phyloP scores from a whole-genome alignment of 352 stramenopile species.

The Pythium apleroticum region DNA sequence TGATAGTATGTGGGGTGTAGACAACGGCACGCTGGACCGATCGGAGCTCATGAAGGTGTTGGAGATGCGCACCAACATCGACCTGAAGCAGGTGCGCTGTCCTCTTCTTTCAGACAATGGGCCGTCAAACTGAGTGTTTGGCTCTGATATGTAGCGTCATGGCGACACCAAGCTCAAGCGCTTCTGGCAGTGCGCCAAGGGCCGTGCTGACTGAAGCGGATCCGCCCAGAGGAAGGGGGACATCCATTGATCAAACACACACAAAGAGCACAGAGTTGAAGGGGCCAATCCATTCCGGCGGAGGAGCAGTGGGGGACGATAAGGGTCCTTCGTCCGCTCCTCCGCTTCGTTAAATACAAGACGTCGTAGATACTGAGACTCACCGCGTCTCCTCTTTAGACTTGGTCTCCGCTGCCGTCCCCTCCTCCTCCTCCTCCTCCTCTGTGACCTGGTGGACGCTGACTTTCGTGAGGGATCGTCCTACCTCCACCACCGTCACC shows the following conservation, averaged over 20 bases:
- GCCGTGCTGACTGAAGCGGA: slow-evolving; percentile 8
- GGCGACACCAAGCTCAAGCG: slow-evolving; percentile 21
- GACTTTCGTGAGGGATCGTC: slow-evolving; percentile 41
- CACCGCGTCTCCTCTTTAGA: background rate
- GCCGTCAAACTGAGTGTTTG: background rate
- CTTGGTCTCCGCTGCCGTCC: slow-evolving; percentile 2
- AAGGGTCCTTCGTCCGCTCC: too few relatives aligned
- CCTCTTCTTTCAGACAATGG: background rate
- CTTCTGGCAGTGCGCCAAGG: slow-evolving; percentile 21
- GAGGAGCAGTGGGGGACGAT: too few relatives aligned
- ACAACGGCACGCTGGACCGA: slow-evolving; percentile 65
- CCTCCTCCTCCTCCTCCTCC: slow-evolving; percentile 13
- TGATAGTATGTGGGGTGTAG: slow-evolving; percentile 22
- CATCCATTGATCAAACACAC: background rate
- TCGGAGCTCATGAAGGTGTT: slow-evolving; percentile 69
- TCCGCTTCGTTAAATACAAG: background rate
- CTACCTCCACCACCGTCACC: slow-evolving; percentile 49
- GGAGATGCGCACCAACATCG: slow-evolving; percentile 56
- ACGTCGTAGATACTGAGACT: background rate
- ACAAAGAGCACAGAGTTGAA: background rate
- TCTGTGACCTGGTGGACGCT: slow-evolving; percentile 32
- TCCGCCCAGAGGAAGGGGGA: background rate
- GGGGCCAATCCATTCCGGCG: background rate
- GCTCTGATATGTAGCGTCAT: background rate
- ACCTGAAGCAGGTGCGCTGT: slow-evolving; percentile 45